Evolutionary conservation across 2,329 filamentous ascomycete genomes (phyloP).

Genomic region (Fusarium circinatum): DNA sequence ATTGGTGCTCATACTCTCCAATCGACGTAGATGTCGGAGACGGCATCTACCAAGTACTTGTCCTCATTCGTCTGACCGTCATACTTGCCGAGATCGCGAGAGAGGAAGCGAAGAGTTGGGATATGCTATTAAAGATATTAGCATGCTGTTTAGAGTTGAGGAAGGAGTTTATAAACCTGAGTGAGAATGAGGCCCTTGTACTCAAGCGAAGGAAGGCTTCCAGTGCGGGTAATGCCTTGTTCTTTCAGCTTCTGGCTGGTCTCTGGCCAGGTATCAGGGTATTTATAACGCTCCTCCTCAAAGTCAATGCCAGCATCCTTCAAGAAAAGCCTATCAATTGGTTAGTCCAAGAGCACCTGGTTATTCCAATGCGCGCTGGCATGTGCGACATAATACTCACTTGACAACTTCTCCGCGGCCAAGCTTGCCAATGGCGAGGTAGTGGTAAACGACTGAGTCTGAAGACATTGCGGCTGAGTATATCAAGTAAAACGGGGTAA

Average conservation of each 20-base stretch:
- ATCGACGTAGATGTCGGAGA: constrained; percentile 12
- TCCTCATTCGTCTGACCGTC: constrained; percentile 19
- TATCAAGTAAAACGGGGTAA: no score
- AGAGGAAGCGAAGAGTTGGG: constrained; percentile 12
- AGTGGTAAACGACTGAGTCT: constrained; percentile 34
- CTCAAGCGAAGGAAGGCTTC: constrained; percentile 49
- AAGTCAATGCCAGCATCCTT: constrained; percentile 30
- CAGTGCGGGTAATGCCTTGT: constrained; percentile 44
- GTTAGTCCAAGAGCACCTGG: neutral
- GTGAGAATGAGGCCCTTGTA: constrained; percentile 47
- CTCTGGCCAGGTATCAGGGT: constrained; percentile 18
- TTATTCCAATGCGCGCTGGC: accelerated
- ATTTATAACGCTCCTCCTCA: constrained; percentile 30
- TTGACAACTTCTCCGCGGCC: constrained; percentile 45
- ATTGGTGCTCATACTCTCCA: constrained; percentile 3
- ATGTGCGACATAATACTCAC: constrained; percentile 5
- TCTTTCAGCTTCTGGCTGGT: constrained; percentile 43
- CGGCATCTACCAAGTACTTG: constrained; percentile 22
- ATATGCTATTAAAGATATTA: neutral
- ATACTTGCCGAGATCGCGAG: constrained; percentile 28
- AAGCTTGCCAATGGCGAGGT: constrained; percentile 41
- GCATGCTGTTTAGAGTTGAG: accelerated
- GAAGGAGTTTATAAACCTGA: neutral
- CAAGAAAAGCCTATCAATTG: constrained; percentile 18
- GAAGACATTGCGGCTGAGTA: neutral